Percentiles rank a stretch among this genome's conserved stretches.
phyloP scores from a whole-genome alignment of 129 eudicot genomes.

The Smallanthus sonchifolius region DNA sequence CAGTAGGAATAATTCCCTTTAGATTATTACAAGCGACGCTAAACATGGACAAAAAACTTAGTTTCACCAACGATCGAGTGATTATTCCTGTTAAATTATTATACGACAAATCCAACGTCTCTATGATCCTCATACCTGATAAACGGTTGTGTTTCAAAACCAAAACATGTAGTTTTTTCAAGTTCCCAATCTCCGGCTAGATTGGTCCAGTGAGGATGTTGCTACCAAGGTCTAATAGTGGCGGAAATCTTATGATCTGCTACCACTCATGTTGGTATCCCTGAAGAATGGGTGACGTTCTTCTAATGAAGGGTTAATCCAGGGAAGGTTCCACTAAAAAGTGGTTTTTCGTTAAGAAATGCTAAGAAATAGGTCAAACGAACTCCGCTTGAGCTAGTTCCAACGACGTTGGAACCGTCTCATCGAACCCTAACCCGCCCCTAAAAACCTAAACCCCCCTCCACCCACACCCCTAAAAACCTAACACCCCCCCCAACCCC shows the following conservation, averaged over 20 bases:
- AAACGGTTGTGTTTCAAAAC: slow-evolving; percentile 44
- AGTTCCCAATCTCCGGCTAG: slow-evolving; percentile 40
- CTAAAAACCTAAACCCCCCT: no score
- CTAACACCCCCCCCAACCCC: no score
- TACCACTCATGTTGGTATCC: slow-evolving; percentile 20
- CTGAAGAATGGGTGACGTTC: slow-evolving; percentile 35
- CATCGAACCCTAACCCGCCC: no score
- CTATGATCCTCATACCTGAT: slow-evolving; percentile 44
- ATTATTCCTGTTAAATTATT: slow-evolving; percentile 40
- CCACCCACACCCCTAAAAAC: no score
- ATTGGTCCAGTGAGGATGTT: slow-evolving; percentile 48
- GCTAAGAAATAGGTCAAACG: no score
- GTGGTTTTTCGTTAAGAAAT: no score
- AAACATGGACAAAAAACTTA: slow-evolving; percentile 26
- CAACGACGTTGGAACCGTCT: no score
- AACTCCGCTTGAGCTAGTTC: no score
- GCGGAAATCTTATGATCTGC: slow-evolving; percentile 40
- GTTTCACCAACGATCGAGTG: slow-evolving; percentile 40
- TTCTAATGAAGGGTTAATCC: no score
- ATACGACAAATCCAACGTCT: slow-evolving; percentile 50
- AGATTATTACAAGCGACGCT: slow-evolving; percentile 15
- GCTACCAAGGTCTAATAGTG: slow-evolving; percentile 41
- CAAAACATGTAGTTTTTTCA: slow-evolving; percentile 33
- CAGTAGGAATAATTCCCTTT: slow-evolving; percentile 37
- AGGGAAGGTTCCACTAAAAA: no score